Evolutionary conservation across 2,329 filamentous ascomycete species (phyloP), one percentile per base, ranked within the genome.

Genomic region (Ampelomyces quisqualis): DNA sequence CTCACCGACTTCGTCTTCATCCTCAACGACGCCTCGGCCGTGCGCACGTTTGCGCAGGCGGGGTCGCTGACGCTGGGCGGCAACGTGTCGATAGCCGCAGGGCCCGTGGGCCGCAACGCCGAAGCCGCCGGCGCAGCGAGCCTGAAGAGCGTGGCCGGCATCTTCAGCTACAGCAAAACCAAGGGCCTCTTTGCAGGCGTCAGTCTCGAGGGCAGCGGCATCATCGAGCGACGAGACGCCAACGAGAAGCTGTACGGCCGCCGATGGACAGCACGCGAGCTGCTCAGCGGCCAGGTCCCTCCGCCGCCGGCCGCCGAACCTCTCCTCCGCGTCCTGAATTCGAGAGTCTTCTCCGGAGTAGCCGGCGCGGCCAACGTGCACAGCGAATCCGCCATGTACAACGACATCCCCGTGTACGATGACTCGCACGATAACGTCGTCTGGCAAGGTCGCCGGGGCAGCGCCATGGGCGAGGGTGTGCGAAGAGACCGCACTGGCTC

Each of bases 101-200:
- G 93, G 1, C 93, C 93, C 0, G 81, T 98, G 18, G 93, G 93
- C 39, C 81, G 93, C 59, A 97, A 96, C 70, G 93, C 91, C 31
- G 93, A 98, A 70, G 93, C 93, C 9, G 91, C 93, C 23, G 93
- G 93, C 50, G 91, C 90, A 10, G 93, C 93, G 6, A 95, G 88
- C 55, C 77, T 95, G 50, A 91, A 84, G 74, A 84, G 89, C 49
- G 86, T 97, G 7, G 87, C 90, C 0, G 93, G 88, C 38, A 85
- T 98, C 34, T 98, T 98, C 75, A 88, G 88, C 60, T 98, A 98
- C 77, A 93, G 86, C 67, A 97, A 96, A 73, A 98, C 93, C 9
- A 97, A 96, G 74, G 93, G 93, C 14, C 74, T 98, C 21, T 98
- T 98, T 58, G 93, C 93, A 4, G 93, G 93, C 64, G 90, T 98